phyloP scores from a whole-genome alignment of 108 stramenopile genomes.

The Bacterosira constricta region DNA sequence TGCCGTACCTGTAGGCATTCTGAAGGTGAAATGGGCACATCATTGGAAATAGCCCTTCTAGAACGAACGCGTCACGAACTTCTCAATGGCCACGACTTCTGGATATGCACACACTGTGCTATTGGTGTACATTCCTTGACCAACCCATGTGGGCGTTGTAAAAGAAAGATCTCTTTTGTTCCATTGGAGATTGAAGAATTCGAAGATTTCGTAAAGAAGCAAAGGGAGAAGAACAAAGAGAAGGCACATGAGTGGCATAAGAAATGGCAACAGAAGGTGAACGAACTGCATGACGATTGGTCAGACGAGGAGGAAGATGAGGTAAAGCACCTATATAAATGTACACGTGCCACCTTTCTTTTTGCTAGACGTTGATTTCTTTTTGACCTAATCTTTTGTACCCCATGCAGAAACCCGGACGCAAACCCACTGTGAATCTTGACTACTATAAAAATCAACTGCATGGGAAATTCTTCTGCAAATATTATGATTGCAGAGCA shows the following conservation, averaged over 20 bases:
- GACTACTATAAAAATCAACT: too few species aligned
- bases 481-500: too few species aligned
- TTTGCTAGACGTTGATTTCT: too few species aligned
- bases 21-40: background rate
- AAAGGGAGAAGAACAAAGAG: background rate
- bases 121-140: conserved; percentile 27
- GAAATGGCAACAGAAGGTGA: too few species aligned
- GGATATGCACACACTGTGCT: conserved; percentile 41
- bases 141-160: conserved; percentile 20
- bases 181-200: conserved; percentile 37
- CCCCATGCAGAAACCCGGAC: too few species aligned
- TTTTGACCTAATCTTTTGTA: too few species aligned
- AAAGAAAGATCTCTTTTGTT: conserved; percentile 16
- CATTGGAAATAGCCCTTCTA: conserved; percentile 15
- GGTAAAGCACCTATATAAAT: background rate
- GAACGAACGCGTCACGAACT: conserved; percentile 30
- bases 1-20: conserved; percentile 6
- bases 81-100: conserved; percentile 38
- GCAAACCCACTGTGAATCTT: too few species aligned
- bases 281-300: too few species aligned
- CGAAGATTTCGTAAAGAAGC: conserved; percentile 21
- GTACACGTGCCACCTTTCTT: too few species aligned
- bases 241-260: too few species aligned
- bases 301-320: background rate
- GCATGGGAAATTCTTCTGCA: too few species aligned